Percentiles rank a stretch among this genome's conserved stretches.
phyloP scores from a whole-genome alignment of 2,329 filamentous ascomycete genomes.

The Bipolaris oryzae region DNA sequence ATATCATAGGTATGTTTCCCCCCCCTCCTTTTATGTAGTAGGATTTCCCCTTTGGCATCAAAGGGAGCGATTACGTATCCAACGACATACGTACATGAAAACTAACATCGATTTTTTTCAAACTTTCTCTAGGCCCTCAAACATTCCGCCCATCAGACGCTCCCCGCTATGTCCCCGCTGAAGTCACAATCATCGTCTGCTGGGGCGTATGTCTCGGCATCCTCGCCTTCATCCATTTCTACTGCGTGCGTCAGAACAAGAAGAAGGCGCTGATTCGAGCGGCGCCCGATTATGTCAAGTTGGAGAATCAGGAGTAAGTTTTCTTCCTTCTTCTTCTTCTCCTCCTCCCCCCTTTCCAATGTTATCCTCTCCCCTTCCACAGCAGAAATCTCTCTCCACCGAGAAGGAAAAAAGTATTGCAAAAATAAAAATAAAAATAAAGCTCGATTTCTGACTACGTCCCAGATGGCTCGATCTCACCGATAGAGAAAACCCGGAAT shows the following conservation, averaged over 20 bases:
- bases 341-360: too few species aligned
- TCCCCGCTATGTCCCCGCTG: constrained; percentile 65
- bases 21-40: too few species aligned
- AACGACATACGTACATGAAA: neutral
- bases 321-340: too few species aligned
- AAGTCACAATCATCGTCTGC: constrained; percentile 68
- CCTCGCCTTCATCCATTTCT: constrained; percentile 67
- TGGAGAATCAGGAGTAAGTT: constrained; percentile 69
- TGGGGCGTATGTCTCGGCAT: constrained; percentile 60
- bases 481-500: constrained; percentile 68
- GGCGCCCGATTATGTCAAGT: constrained; percentile 62
- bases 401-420: too few species aligned
- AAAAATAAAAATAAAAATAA: too few species aligned
- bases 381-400: too few species aligned
- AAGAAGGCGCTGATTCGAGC: constrained; percentile 62
- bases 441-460: neutral
- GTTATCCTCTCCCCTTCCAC: too few species aligned
- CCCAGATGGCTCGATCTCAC: constrained; percentile 65
- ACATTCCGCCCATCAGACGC: constrained; percentile 38
- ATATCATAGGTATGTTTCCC: constrained; percentile 46
- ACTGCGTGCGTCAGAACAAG: constrained; percentile 64
- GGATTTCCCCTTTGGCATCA: neutral
- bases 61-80: neutral
- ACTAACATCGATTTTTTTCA: too few species aligned
- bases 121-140: constrained; percentile 51